Base-by-base conservation (phyloP, 2,329 filamentous ascomycete species). In the Ophiostoma australiae region DNA sequence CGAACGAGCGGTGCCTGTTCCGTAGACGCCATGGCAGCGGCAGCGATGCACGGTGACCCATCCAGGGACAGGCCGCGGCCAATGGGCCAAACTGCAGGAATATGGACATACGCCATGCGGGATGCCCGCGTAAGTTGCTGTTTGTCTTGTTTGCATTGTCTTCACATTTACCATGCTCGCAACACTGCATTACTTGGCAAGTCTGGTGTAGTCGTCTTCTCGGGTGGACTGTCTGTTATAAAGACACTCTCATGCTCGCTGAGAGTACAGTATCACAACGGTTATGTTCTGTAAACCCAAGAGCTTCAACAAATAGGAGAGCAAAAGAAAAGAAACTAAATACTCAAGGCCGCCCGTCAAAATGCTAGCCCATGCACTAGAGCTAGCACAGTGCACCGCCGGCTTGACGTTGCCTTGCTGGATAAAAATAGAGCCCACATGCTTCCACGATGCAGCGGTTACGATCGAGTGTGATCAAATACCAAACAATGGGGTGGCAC, bases 401-500 rank as follows among this genome's bases (percentile, higher is more conserved):
- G 52, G 23, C 52, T 27, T 58, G 52, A 15, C 52, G 23, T 58
- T 58, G 10, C 27, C 61, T n/a, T 37, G 33, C 17, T 39, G 3
- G 4, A 33, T 66, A 66, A 13, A 66, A 66, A 66, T 66, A 66
- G 35, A 66, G 63, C 35, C 63, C 63, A 66, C 63, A 66, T 66
- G 63, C 63, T 66, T 39, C 8, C 8, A 23, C 8, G 35, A n/a
- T 13, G 20, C 4, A 17, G 63, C 63, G 63, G 63, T 23, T 66
- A 39, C 17, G 61, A 39, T 39, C 61, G 11, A 11, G 61, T 66
- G 61, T 66, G 61, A 66, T 33, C 61, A 39, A 27, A 61, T 61
- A 15, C 11, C 39, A 20, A 52, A 10, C 11, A 20, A 23, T 7
- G 33, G 13, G 33, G 27, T 27, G 33, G 27, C 33, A 33, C 23